Evolutionary conservation across 2,329 filamentous ascomycete genomes (phyloP).

Genomic region (Phoma sp.): DNA sequence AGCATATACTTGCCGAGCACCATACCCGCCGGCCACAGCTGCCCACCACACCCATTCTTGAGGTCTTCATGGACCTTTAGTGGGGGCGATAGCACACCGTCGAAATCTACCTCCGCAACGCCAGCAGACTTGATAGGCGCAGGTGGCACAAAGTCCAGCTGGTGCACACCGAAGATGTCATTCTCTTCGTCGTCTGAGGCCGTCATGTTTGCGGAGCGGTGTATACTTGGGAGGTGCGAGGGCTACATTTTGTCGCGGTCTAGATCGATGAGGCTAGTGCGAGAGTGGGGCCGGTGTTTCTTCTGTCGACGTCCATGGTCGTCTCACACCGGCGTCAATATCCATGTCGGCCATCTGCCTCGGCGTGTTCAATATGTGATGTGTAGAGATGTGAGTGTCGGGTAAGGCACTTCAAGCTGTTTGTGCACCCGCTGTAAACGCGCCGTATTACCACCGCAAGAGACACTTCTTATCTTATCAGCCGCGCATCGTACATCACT

Average conservation of each 20-base stretch:
- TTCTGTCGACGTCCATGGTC: neutral
- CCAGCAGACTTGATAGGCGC: conserved; percentile 61
- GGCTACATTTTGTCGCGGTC: conserved; percentile 14
- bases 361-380: neutral
- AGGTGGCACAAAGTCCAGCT: conserved; percentile 62
- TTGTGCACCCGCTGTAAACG: neutral
- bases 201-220: conserved; percentile 4
- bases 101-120: conserved; percentile 68
- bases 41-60: conserved; percentile 86
- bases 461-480: conserved; percentile 27
- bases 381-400: neutral
- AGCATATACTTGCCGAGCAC: conserved; percentile 87
- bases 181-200: conserved; percentile 40
- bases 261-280: conserved; percentile 15
- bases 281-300: conserved; percentile 13
- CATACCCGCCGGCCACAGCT: conserved; percentile 94
- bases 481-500: neutral
- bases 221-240: conserved; percentile 6
- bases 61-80: conserved; percentile 86
- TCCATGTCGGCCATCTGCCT: too few species aligned
- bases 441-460: neutral
- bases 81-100: conserved; percentile 73
- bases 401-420: neutral
- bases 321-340: too few species aligned
- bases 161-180: conserved; percentile 54